Base-by-base conservation (phyloP, 768 basidiomycete species). In the Auricularia sp. region DNA sequence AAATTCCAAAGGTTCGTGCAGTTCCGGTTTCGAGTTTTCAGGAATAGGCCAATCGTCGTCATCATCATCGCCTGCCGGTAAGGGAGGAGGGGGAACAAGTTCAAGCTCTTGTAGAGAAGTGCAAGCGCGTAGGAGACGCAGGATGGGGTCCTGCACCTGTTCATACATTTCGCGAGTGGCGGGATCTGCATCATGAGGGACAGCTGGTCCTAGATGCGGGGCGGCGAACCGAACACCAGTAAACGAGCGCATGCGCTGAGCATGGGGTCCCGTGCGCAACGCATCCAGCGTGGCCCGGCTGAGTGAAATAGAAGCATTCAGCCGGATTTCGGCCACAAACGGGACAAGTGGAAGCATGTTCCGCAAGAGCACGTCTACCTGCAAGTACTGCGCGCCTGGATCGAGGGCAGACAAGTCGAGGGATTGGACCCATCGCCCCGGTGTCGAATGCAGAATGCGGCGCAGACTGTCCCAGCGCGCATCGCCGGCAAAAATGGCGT, bases 391-490 rank as follows among this genome's bases (percentile, higher is more conserved):
- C 8, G 78, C 74, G 67, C 79, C 77, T 33, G 81, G 76, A 58
- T 70, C 71, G 39, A 90, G 68, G 23, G 75, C 73, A 3, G 89
- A 86, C 5, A 97, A 75, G 73, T 96, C 88, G 29, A 97, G 78
- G 10, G 72, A 74, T 65, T 86, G 87, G 1, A 96, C 84, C 88
- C 91, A 95, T 71, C 93, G 81, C 35, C 93, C 93, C 1, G 93
- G 93, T 0, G 88, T 82, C 3, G 92, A 94, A 70, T 88, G 90
- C 0, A 90, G 90, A 68, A 90, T 92, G 61, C 93, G 83, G 62
- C 90, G 84, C 64, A 96, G 85, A 54, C 91, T 90, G 70, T 93
- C 91, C 93, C 93, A 96, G 70, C 81, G 83, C 68, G 83, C 80
- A 66, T 96, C 93, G 6, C 87, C 86, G 36, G 71, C 69, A 65